These are phyloP conservation scores for Suillus lakei DNA, from an alignment of 768 basidiomycete species.

Conservation along the genomic window DNA sequence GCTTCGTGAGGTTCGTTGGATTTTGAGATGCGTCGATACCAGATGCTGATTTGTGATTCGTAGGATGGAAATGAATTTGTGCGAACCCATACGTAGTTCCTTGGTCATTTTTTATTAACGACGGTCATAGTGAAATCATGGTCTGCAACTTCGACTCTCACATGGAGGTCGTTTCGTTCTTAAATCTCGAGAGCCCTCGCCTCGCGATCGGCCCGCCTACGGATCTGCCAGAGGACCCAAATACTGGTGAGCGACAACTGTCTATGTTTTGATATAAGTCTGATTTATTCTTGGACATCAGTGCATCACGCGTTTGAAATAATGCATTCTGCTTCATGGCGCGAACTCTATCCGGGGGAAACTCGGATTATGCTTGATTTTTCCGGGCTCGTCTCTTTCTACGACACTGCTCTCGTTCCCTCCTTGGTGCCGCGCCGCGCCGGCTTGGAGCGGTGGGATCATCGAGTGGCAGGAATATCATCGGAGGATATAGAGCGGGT, in stretches of 20 bases:
- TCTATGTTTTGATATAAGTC: neutral
- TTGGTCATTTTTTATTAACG: neutral
- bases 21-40: neutral
- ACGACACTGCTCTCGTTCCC: slow-evolving; percentile 28
- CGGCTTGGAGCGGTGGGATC: slow-evolving; percentile 26
- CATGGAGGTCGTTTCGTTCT: slow-evolving; percentile 43
- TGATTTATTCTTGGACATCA: slow-evolving; percentile 1
- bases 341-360: slow-evolving; percentile 30
- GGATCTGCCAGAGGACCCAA: neutral
- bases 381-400: slow-evolving; percentile 28
- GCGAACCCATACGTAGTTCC: slow-evolving; percentile 17
- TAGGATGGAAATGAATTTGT: slow-evolving; percentile 58
- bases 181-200: slow-evolving; percentile 29
- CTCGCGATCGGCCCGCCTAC: too few species aligned
- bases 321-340: slow-evolving; percentile 22
- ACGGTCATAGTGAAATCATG: slow-evolving; percentile 48
- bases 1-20: slow-evolving; percentile 32
- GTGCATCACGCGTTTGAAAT: slow-evolving; percentile 13
- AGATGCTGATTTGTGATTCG: neutral
- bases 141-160: slow-evolving; percentile 50
- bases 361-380: slow-evolving; percentile 27
- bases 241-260: neutral
- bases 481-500: slow-evolving; percentile 14
- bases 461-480: slow-evolving; percentile 21
- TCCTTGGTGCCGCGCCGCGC: slow-evolving; percentile 18